Evolutionary conservation across 345 rosid genomes (phyloP).

Genomic region (Acer negundo): DNA sequence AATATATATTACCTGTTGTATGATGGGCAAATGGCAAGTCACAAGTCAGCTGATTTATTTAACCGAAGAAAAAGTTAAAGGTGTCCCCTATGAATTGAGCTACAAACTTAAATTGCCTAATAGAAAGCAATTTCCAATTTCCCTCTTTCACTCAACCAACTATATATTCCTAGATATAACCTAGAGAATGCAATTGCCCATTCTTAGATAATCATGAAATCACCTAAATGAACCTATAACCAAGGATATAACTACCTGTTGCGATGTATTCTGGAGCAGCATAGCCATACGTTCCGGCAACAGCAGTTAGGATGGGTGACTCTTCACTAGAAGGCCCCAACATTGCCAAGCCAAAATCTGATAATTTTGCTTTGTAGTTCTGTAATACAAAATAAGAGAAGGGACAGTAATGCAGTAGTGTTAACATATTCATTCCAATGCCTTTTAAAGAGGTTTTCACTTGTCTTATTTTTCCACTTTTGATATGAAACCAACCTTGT

Average conservation of each 20-base stretch:
- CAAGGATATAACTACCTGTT: conserved; percentile 39
- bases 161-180: too few species aligned
- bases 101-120: too few species aligned
- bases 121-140: too few species aligned
- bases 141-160: too few species aligned
- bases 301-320: conserved; percentile 42
- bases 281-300: conserved; percentile 48
- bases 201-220: too few species aligned
- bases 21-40: too few species aligned
- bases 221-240: too few species aligned
- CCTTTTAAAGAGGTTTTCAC: conserved; percentile 5
- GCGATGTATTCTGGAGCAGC: conserved; percentile 71
- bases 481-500: conserved; percentile 45
- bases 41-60: too few species aligned
- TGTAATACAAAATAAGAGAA: background rate
- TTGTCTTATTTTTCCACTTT: too few species aligned
- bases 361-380: conserved; percentile 58
- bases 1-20: conserved; percentile 54
- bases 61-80: background rate
- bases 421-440: too few species aligned
- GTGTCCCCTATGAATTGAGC: too few species aligned
- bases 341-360: conserved; percentile 72
- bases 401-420: background rate
- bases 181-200: too few species aligned
- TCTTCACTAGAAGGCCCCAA: conserved; percentile 55